Evolutionary conservation across 176 grass and related monocot genomes (phyloP).

Genomic region (Raddia distichophylla): DNA sequence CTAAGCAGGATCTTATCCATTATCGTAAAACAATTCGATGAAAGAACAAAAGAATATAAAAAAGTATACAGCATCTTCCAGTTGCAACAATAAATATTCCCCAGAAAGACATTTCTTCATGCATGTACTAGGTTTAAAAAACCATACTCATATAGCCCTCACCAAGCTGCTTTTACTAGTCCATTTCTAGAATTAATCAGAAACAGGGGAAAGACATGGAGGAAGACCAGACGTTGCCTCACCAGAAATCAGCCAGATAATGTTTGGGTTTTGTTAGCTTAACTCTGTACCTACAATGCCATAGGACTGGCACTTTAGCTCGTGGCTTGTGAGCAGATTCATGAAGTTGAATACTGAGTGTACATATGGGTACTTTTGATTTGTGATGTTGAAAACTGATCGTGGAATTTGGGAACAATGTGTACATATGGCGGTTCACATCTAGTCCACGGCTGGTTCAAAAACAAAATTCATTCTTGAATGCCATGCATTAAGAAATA

Average conservation of each 20-base stretch:
- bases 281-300: no score
- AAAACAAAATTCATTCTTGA: no score
- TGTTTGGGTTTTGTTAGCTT: not conserved
- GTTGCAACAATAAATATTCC: conserved; percentile 14
- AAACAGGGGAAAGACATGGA: not conserved
- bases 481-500: no score
- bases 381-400: no score
- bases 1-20: not conserved
- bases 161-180: not conserved
- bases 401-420: no score
- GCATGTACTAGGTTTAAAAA: not conserved
- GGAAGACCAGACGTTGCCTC: not conserved
- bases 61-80: not conserved
- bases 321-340: no score
- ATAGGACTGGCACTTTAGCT: no score
- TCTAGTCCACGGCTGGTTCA: no score
- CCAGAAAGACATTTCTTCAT: not conserved
- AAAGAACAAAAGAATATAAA: not conserved
- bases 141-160: not conserved
- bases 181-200: not conserved
- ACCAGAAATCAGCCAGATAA: conserved; percentile 2
- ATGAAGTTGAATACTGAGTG: no score
- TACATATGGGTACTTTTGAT: no score
- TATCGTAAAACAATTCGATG: not conserved
- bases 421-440: no score